Evolutionary conservation across 2,329 filamentous ascomycete species (phyloP).

Genomic region (Lecanicillium sp.): DNA sequence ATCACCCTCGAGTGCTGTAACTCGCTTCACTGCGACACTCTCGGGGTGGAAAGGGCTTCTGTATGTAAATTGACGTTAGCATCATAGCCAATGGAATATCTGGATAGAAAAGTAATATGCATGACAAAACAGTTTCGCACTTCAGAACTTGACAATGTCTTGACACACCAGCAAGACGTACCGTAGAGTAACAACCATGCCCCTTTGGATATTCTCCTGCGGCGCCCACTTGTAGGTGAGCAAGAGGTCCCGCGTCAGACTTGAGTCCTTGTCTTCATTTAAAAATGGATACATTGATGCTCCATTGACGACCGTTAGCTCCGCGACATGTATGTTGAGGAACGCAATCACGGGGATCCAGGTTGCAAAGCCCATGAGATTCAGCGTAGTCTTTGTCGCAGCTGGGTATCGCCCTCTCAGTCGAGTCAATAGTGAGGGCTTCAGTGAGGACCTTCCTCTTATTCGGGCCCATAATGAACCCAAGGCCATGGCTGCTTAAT

Average conservation of each 20-base stretch:
- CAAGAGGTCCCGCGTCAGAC: conserved; percentile 44
- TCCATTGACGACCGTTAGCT: conserved; percentile 49
- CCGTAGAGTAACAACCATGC: conserved; percentile 69
- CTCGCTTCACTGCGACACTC: conserved; percentile 66
- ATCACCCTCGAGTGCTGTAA: conserved; percentile 77
- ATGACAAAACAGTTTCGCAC: not conserved
- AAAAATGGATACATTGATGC: conserved; percentile 71
- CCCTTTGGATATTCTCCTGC: conserved; percentile 50
- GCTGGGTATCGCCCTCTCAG: not conserved
- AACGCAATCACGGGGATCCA: conserved; percentile 56
- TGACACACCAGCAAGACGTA: conserved; percentile 23
- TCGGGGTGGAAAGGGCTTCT: conserved; percentile 68
- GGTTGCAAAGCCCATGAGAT: conserved; percentile 44
- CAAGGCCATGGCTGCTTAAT: conserved; percentile 22
- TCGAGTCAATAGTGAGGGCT: too few relatives aligned
- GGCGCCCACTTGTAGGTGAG: conserved; percentile 52
- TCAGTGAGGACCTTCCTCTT: conserved; percentile 12
- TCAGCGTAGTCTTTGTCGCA: conserved; percentile 29
- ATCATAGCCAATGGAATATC: not conserved
- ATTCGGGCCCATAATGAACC: conserved; percentile 30
- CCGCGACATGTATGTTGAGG: conserved; percentile 53
- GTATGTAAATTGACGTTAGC: not conserved
- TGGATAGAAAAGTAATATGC: not conserved
- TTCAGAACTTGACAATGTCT: not conserved
- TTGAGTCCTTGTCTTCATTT: conserved; percentile 56